A percentile compares a stretch with the other conserved stretches of the same genome.
Evolutionary conservation across 2,329 filamentous ascomycete genomes (phyloP).

Genomic region (Colletotrichum gigasporum): DNA sequence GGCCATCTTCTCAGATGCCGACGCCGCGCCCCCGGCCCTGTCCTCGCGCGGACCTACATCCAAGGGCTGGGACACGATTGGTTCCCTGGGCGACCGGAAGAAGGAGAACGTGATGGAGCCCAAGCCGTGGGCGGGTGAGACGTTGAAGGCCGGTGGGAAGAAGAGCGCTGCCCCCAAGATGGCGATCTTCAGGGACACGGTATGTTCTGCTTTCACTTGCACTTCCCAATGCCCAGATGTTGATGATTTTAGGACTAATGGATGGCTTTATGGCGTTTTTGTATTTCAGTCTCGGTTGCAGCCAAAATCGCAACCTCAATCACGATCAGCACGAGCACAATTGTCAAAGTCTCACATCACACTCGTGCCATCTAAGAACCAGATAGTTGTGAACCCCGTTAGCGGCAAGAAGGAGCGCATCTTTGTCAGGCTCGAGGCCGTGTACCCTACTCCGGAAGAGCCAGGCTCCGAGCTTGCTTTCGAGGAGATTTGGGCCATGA

Average conservation of each 20-base stretch:
- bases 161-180: conserved; percentile 82
- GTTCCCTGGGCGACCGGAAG: conserved; percentile 84
- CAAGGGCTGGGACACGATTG: conserved; percentile 93
- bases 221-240: conserved; percentile 67
- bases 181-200: conserved; percentile 94
- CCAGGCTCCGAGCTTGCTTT: conserved; percentile 84
- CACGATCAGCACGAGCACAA: conserved; percentile 56
- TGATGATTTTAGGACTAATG: conserved; percentile 99
- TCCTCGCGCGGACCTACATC: conserved; percentile 61
- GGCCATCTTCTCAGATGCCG: conserved; percentile 87
- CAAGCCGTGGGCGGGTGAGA: conserved; percentile 93
- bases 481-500: conserved; percentile 86
- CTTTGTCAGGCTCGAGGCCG: conserved; percentile 83
- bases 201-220: conserved; percentile 64
- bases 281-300: conserved; percentile 60
- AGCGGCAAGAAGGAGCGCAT: conserved; percentile 87
- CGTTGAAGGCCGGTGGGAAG: conserved; percentile 85
- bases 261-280: conserved; percentile 53
- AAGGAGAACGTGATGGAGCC: conserved; percentile 92
- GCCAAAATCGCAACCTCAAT: conserved; percentile 40
- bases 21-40: conserved; percentile 66
- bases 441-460: conserved; percentile 82
- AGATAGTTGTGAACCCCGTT: conserved; percentile 83
- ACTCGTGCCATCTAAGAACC: conserved; percentile 76
- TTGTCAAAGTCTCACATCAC: conserved; percentile 71